Evolutionary conservation across 495 filamentous ascomycete genomes (phyloP).

Genomic region (Aspergillus affinis): DNA sequence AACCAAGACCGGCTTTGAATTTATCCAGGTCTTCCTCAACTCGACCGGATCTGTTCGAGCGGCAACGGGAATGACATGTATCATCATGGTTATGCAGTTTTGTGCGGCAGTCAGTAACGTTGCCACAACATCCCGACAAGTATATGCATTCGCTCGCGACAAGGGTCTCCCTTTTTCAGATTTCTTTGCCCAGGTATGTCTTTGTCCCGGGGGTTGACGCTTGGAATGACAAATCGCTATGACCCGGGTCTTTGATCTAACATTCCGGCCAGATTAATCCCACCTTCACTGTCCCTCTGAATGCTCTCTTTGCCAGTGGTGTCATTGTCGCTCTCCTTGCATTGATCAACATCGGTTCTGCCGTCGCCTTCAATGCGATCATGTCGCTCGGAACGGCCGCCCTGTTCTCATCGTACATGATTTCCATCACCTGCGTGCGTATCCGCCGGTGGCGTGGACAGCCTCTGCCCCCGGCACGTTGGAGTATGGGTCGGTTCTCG

Average conservation of each 20-base stretch:
- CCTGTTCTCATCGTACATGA: constrained; percentile 43
- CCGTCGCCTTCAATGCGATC: constrained; percentile 55
- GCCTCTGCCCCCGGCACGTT: constrained; percentile 37
- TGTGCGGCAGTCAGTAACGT: constrained; percentile 30
- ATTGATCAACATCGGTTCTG: constrained; percentile 60
- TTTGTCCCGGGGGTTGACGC: background rate
- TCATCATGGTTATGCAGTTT: constrained; percentile 34
- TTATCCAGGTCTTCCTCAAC: constrained; percentile 32
- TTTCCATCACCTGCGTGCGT: constrained; percentile 42
- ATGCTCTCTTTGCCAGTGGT: constrained; percentile 45
- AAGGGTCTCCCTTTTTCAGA: constrained; percentile 42
- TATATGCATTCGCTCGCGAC: constrained; percentile 49
- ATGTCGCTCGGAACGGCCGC: constrained; percentile 45
- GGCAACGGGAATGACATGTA: constrained; percentile 27
- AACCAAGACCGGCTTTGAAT: constrained; percentile 29
- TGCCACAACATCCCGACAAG: constrained; percentile 39
- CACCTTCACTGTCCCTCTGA: constrained; percentile 50
- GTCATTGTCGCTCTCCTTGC: constrained; percentile 47
- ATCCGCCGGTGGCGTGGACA: constrained; percentile 33
- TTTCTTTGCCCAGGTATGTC: constrained; percentile 29
- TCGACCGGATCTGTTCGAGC: constrained; percentile 21
- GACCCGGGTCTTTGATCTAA: too few relatives aligned
- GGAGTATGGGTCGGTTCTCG: constrained; percentile 34
- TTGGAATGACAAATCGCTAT: background rate
- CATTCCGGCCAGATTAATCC: constrained; percentile 8